Percentiles rank a stretch among this genome's conserved stretches.
Conservation (phyloP, 2,329 filamentous ascomycete genomes). For the Emmonsiellopsis sp. region DNA sequence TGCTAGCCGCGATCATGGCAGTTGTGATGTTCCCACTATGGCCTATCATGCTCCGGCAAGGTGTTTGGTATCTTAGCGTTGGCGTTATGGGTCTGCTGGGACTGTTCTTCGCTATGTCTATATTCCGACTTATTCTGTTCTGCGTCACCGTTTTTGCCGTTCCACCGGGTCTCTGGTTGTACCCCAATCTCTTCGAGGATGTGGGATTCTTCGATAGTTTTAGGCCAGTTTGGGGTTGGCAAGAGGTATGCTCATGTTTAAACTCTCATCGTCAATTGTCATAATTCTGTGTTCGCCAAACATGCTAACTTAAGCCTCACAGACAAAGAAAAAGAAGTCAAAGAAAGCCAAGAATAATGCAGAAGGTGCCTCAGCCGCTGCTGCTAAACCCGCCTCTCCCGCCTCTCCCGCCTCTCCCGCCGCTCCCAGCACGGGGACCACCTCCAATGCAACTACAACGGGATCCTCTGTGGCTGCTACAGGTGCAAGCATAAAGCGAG, state of each 20-base stretch:
- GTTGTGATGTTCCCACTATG: slow-evolving; percentile 93
- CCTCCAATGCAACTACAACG: slow-evolving; percentile 17
- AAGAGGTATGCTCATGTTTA: slow-evolving; percentile 58
- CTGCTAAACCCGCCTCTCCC: neutral
- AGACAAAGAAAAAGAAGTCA: slow-evolving; percentile 31
- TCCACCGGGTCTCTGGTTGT: slow-evolving; percentile 91
- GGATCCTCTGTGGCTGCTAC: slow-evolving; percentile 21
- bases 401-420: slow-evolving; percentile 1
- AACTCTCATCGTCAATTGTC: neutral
- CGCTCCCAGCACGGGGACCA: slow-evolving; percentile 8
- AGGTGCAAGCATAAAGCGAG: slow-evolving; percentile 27
- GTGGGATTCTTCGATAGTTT: slow-evolving; percentile 98
- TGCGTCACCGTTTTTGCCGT: slow-evolving; percentile 78
- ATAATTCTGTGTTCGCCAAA: neutral
- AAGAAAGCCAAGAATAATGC: slow-evolving; percentile 26
- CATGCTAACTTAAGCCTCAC: neutral
- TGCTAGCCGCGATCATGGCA: slow-evolving; percentile 73
- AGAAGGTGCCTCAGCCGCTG: neutral
- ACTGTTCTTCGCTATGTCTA: slow-evolving; percentile 94
- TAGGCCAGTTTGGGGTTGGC: slow-evolving; percentile 94
- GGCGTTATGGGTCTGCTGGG: slow-evolving; percentile 82
- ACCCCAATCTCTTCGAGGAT: slow-evolving; percentile 95
- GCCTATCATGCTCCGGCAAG: slow-evolving; percentile 82
- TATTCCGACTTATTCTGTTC: slow-evolving; percentile 92
- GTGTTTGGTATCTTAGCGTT: slow-evolving; percentile 96